Base-by-base conservation (phyloP, 441 rosid genomes). In the Codiaeum variegatum region DNA sequence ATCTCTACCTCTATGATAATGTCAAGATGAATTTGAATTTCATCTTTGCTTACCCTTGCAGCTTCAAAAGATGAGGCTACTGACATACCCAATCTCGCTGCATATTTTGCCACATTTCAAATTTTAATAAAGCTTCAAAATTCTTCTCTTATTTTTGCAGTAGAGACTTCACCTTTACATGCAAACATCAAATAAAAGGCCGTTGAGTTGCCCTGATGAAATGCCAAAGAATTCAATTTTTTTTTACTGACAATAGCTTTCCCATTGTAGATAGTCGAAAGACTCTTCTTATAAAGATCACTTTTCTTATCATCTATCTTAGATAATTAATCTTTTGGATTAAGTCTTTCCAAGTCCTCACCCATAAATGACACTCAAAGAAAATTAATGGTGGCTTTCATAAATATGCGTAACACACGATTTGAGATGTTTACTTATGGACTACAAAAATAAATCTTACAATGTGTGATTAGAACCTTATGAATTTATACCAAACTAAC, bases 371-470 rank as follows among this genome's bases (percentile, higher is more conserved):
- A 87, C 24, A 91, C 77, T 3, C 97, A 77, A 64, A 91, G 83
- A 79, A 91, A 90, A 64, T 90, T 82, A 58, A 83, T 84, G n/a
- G n/a, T n/a, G n/a, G n/a, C n/a, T n/a, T n/a, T n/a, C n/a, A n/a
- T n/a, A n/a, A 34, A 79, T 77, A 28, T 86, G 71, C 92, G 84
- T 16, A 91, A 71, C 15, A 90, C 95, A 21, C 91, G 90, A 59
- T 91, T 91, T 8, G 95, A 91, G 75, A 90, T 74, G 68, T 86
- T 88, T 44, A 91, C 77, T 84, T 91, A 95, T 2, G 95, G 97
- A 46, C 92, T 93, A 71, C 62, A 78, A 66, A 88, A 91, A 67
- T 85, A 91, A 6, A 88, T 88, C 81, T 83, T 85, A 12, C 78
- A 74, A 23, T 94, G 97, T 7, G 97, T 87, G 61, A 91, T 82